Percentiles rank a stretch among this genome's conserved stretches.
These are phyloP conservation scores for Alternaria metachromatica DNA, from an alignment of 2,329 filamentous ascomycete species.

Conservation along the genomic window DNA sequence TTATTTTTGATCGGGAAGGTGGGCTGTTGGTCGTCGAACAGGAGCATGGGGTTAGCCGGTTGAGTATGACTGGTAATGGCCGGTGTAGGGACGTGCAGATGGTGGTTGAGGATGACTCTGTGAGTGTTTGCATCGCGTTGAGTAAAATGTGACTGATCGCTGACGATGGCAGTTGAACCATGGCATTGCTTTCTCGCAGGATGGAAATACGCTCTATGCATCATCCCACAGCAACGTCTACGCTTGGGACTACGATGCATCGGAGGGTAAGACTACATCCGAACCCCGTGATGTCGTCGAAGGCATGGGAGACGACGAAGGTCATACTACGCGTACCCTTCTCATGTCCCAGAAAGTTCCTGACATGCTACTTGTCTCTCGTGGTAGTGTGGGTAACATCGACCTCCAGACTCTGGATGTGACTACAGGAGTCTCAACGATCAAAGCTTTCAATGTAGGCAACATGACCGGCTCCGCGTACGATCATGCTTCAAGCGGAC, in stretches of 20 bases:
- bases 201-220: slow-evolving; percentile 59
- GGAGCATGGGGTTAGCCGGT: slow-evolving; percentile 47
- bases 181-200: slow-evolving; percentile 57
- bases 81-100: slow-evolving; percentile 32
- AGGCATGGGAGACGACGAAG: slow-evolving; percentile 64
- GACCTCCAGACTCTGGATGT: slow-evolving; percentile 62
- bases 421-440: slow-evolving; percentile 67
- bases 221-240: slow-evolving; percentile 67
- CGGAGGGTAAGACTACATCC: slow-evolving; percentile 54
- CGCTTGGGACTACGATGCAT: slow-evolving; percentile 70
- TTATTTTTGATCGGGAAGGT: slow-evolving; percentile 57
- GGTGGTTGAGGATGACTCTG: slow-evolving; percentile 36
- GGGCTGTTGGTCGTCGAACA: slow-evolving; percentile 59
- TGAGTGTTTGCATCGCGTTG: slow-evolving; percentile 28
- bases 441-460: slow-evolving; percentile 67
- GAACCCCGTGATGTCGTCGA: slow-evolving; percentile 61
- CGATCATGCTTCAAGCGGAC: slow-evolving; percentile 59
- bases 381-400: slow-evolving; percentile 69
- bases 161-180: slow-evolving; percentile 54
- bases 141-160: not conserved
- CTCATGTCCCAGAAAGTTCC: slow-evolving; percentile 64
- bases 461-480: slow-evolving; percentile 51
- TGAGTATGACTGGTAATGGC: slow-evolving; percentile 44
- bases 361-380: slow-evolving; percentile 68
- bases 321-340: slow-evolving; percentile 72